A percentile compares a stretch with the other conserved stretches of the same genome.
These are phyloP conservation scores for Yarrowia alimentaria DNA, from an alignment of 805 yeast species.

Conservation along the genomic window DNA sequence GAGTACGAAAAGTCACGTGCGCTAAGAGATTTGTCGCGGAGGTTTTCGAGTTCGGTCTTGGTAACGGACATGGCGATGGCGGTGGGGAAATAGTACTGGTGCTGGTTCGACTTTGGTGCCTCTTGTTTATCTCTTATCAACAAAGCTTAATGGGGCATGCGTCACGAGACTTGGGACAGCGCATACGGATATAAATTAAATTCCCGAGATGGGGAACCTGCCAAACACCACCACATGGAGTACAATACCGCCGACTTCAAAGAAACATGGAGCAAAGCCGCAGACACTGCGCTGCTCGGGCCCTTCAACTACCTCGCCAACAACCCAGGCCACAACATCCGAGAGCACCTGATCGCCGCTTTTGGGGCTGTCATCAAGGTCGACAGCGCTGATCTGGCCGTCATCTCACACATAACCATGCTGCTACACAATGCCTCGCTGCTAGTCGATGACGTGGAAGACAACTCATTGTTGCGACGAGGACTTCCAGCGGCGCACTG, in stretches of 20 bases:
- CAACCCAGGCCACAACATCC: conserved; percentile 57
- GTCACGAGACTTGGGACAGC: no score
- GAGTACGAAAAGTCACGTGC: conserved; percentile 47
- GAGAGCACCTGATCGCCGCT: conserved; percentile 49
- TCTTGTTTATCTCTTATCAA: conserved; percentile 19
- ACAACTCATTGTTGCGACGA: conserved; percentile 64
- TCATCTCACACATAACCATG: conserved; percentile 52
- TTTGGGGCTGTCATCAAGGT: conserved; percentile 55
- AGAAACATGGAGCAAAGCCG: conserved; percentile 11
- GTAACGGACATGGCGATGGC: background rate
- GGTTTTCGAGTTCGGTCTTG: conserved; percentile 5
- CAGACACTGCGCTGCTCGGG: conserved; percentile 32
- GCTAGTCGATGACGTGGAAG: conserved; percentile 87
- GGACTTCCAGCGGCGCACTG: conserved; percentile 79
- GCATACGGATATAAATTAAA: no score
- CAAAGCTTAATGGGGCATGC: background rate
- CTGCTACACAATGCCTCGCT: conserved; percentile 65
- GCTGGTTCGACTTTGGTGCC: background rate
- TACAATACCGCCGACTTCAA: conserved; percentile 18
- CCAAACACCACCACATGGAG: no score
- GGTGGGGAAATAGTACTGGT: no score
- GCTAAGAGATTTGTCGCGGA: conserved; percentile 20
- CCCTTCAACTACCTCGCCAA: conserved; percentile 54
- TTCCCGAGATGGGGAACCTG: no score
- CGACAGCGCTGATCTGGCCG: conserved; percentile 42